Conservation (phyloP, 192 early-diverging fungal genomes). For the Diversispora eburnea region DNA sequence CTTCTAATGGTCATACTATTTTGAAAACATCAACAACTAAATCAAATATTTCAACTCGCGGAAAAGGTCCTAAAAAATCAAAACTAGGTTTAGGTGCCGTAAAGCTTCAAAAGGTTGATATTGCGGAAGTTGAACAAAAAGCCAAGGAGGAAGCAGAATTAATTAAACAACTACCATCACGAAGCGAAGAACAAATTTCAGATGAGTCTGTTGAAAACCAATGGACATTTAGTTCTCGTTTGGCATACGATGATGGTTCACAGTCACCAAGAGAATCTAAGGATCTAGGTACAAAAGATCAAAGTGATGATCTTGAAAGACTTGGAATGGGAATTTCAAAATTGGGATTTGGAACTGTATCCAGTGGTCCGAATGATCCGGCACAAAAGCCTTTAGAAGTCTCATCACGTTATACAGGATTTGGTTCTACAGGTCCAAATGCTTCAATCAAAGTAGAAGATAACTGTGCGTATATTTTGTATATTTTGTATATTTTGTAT, state of each 20-base stretch:
- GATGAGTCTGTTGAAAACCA: not conserved
- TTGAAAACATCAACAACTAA: slow-evolving; percentile 2
- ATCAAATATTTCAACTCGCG: slow-evolving; percentile 22
- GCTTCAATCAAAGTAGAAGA: not conserved
- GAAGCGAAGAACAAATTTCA: slow-evolving; percentile 43
- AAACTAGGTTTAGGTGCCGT: slow-evolving; percentile 89
- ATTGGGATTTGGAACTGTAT: slow-evolving; percentile 55
- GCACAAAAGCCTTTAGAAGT: slow-evolving; percentile 5
- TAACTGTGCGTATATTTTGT: not conserved
- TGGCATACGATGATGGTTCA: slow-evolving; percentile 15
- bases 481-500: not conserved
- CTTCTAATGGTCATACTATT: not conserved
- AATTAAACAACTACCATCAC: slow-evolving; percentile 37
- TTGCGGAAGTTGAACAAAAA: slow-evolving; percentile 87
- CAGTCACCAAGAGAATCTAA: not conserved
- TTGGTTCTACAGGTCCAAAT: slow-evolving; percentile 45
- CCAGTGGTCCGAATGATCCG: slow-evolving; percentile 14
- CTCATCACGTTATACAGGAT: slow-evolving; percentile 41
- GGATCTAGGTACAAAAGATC: slow-evolving; percentile 25
- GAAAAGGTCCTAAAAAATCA: slow-evolving; percentile 37
- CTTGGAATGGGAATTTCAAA: slow-evolving; percentile 69
- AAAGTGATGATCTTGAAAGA: slow-evolving; percentile 53
- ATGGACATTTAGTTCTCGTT: slow-evolving; percentile 22
- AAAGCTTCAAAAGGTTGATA: slow-evolving; percentile 76
- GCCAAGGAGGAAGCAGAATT: slow-evolving; percentile 83